Percentiles rank a stretch among this genome's conserved stretches.
Conservation (phyloP, 148 eudicot genomes). For the Rhododendron williamsianum region DNA sequence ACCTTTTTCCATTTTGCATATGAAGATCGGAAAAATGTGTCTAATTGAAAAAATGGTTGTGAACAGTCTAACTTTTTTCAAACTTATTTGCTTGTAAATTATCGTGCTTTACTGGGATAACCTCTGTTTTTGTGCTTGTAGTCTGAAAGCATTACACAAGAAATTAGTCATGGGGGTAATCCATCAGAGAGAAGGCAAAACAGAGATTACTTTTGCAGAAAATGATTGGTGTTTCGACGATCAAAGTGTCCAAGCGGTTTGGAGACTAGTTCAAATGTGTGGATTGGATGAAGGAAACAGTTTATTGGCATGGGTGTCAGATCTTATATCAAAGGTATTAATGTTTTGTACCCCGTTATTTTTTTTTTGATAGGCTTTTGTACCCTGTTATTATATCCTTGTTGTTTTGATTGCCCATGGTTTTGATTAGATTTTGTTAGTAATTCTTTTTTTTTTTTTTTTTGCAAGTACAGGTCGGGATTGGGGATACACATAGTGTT, state of each 20-base stretch:
- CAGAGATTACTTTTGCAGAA: slow-evolving; percentile 23
- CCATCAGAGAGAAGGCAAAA: slow-evolving; percentile 24
- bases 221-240: slow-evolving; percentile 47
- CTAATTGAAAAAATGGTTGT: neutral
- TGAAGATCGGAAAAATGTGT: neutral
- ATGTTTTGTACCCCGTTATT: neutral
- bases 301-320: slow-evolving; percentile 70
- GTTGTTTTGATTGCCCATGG: neutral
- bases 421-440: neutral
- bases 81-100: neutral
- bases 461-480: slow-evolving; percentile 34
- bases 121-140: slow-evolving; percentile 26
- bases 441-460: neutral
- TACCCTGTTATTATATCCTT: neutral
- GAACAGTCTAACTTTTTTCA: neutral
- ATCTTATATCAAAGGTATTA: slow-evolving; percentile 80
- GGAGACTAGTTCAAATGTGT: slow-evolving; percentile 78
- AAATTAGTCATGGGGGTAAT: slow-evolving; percentile 47
- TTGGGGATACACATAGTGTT: slow-evolving; percentile 92
- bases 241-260: slow-evolving; percentile 73
- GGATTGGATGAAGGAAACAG: slow-evolving; percentile 49
- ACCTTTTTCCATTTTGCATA: neutral
- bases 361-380: no score
- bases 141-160: slow-evolving; percentile 78
- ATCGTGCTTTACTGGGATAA: neutral